A percentile compares a stretch with the other conserved stretches of the same genome.
Conservation (phyloP, 2,329 filamentous ascomycete species). For the Trichoderma oligosporum region DNA sequence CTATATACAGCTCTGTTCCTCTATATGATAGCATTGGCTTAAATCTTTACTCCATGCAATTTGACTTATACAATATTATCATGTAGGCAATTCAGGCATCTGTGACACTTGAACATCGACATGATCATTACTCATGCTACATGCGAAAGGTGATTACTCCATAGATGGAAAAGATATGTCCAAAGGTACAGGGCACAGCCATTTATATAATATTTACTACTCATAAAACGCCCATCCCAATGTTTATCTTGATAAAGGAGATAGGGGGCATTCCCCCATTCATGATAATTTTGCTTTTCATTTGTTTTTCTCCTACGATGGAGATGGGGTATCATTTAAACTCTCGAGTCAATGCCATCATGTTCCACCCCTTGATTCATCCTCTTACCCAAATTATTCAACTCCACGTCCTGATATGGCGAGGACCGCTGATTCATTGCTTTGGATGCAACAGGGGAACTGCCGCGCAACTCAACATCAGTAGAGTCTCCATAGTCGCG, state of each 20-base stretch:
- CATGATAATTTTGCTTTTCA: not conserved
- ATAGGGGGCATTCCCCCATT: no score
- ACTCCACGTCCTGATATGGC: constrained; percentile 34
- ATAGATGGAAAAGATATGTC: not conserved
- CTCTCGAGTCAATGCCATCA: not conserved
- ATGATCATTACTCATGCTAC: not conserved
- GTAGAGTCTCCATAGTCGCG: constrained; percentile 28
- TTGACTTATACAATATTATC: no score
- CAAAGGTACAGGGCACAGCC: no score
- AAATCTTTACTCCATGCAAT: no score
- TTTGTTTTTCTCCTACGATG: not conserved
- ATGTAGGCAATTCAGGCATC: no score
- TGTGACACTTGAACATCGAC: no score
- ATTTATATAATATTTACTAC: not conserved
- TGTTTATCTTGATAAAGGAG: no score
- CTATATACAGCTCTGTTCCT: no score
- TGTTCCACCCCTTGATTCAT: not conserved
- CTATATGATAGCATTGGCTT: no score
- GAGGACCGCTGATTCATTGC: constrained; percentile 21
- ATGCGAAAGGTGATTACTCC: not conserved
- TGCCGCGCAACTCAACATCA: constrained; percentile 22
- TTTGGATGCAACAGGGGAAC: constrained; percentile 4
- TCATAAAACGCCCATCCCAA: no score
- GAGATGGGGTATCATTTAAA: constrained; percentile 11
- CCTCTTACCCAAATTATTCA: constrained; percentile 24